A percentile compares a stretch with the other conserved stretches of the same genome.
Conservation (phyloP, 163 green algal species). For the Botryococcus braunii region DNA sequence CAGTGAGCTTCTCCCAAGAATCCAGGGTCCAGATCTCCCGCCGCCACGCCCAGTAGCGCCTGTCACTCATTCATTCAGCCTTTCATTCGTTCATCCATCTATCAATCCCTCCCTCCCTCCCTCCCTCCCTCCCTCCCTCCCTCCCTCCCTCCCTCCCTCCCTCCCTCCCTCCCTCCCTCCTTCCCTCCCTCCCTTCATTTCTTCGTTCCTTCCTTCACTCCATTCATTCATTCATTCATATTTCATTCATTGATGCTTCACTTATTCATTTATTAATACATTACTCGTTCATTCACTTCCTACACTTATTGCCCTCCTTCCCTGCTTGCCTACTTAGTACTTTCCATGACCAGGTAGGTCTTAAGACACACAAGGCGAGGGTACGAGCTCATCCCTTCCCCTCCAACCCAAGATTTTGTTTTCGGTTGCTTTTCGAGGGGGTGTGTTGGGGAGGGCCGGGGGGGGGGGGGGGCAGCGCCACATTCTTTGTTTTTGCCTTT, state of each 20-base stretch:
- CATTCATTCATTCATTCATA: background rate
- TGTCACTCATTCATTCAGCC: conserved; percentile 16
- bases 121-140: background rate
- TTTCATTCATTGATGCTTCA: background rate
- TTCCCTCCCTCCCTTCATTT: background rate
- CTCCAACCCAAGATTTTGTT: too few relatives aligned
- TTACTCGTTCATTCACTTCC: too few relatives aligned
- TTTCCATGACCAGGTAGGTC: too few relatives aligned
- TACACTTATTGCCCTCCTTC: too few relatives aligned
- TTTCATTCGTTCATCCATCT: background rate
- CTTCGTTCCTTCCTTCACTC: background rate
- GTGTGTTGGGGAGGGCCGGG: too few relatives aligned
- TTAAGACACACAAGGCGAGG: too few relatives aligned
- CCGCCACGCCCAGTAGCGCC: conserved; percentile 34
- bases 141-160: background rate
- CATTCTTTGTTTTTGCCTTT: too few relatives aligned
- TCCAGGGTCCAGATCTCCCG: conserved; percentile 18
- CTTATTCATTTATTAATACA: too few relatives aligned
- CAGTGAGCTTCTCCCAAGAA: conserved; percentile 43
- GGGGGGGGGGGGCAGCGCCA: too few relatives aligned
- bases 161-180: background rate
- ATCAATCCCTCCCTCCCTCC: background rate
- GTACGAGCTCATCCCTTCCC: too few relatives aligned
- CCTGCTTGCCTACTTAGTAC: too few relatives aligned
- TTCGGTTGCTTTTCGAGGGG: too few relatives aligned